phyloP scores from a whole-genome alignment of 352 stramenopile genomes.

The Paralagenidium karlingii region DNA sequence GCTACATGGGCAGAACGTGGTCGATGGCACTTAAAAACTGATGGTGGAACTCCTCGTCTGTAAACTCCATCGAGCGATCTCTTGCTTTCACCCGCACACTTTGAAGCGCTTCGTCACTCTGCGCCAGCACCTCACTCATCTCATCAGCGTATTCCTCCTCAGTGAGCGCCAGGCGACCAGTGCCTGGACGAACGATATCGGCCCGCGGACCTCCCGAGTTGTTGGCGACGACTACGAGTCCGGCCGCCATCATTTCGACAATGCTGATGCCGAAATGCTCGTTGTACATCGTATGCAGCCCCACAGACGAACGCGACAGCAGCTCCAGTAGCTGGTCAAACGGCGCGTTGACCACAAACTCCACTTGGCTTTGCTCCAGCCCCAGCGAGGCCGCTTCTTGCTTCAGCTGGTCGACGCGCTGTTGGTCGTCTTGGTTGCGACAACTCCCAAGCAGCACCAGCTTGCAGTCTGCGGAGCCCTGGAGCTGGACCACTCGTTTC shows the following conservation, averaged over 20 bases:
- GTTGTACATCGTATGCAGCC: slow-evolving; percentile 99
- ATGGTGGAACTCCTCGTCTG: slow-evolving; percentile 48
- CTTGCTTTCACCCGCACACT: slow-evolving; percentile 31
- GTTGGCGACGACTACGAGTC: slow-evolving; percentile 94
- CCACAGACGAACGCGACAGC: slow-evolving; percentile 79
- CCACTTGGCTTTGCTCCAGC: slow-evolving; percentile 62
- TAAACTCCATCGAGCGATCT: slow-evolving; percentile 45
- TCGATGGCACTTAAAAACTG: slow-evolving; percentile 45
- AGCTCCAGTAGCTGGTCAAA: slow-evolving; percentile 87
- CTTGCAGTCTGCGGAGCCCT: slow-evolving; percentile 43
- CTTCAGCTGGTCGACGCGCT: slow-evolving; percentile 78
- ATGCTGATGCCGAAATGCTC: slow-evolving; percentile 99
- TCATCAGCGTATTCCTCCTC: slow-evolving; percentile 82
- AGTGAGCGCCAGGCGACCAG: slow-evolving; percentile 73
- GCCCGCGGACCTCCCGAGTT: slow-evolving; percentile 93
- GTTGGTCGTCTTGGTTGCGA: slow-evolving; percentile 88
- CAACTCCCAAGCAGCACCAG: slow-evolving; percentile 95
- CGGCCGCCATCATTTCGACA: slow-evolving; percentile 99
- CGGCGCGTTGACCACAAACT: slow-evolving; percentile 93
- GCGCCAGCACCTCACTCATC: slow-evolving; percentile 48
- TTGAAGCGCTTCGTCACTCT: slow-evolving; percentile 11
- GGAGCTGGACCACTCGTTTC: slow-evolving; percentile 21
- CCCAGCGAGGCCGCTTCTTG: slow-evolving; percentile 64
- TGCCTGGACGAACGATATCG: slow-evolving; percentile 84
- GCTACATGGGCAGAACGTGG: slow-evolving; percentile 12